Base-by-base conservation (phyloP, 768 basidiomycete species). In the Suillus spraguei region DNA sequence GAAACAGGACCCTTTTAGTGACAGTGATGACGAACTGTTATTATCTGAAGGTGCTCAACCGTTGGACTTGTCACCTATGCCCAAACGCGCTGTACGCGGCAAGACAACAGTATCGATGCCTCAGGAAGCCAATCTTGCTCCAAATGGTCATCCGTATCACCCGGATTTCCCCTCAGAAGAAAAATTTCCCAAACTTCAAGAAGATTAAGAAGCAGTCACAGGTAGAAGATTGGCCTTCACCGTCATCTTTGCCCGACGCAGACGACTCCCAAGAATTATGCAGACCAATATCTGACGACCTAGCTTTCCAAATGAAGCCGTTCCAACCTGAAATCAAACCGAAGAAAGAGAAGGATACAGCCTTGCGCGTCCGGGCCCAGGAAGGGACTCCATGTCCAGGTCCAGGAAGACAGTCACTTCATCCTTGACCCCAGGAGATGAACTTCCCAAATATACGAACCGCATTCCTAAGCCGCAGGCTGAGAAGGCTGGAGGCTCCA, bases 141-240 rank as follows among this genome's bases (percentile, higher is more conserved):
- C 63, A 22, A 58, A 65, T 1, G 74, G 69, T 35, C 62, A 69
- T 39, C 0, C 58, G 7, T 71, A 61, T 46, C 74, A 77, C 50
- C 74, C 74, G 0, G 38, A 65, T 36, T 77, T 33, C 47, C 69
- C n/a, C n/a, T 52, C 74, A 69, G 0, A 68, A 70, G 0, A 66
- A 14, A 70, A 67, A 65, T 1, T 0, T 0, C 54, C 76, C 28
- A 66, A 79, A 74, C 64, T 82, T 80, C 65, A 79, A 64, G 16
- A 82, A 69, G 69, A 80, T 70, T 32, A 79, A 74, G 62, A 69
- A 66, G 35, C 60, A 28, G 20, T 38, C 17, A 2, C 39, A 60
- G 61, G 13, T 50, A 33, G 38, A 5, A 1, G 64, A 70, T 5
- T 32, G 14, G 6, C 70, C 75, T 14, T 65, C 63, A 0, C 63